Base-by-base conservation (phyloP, 192 early-diverging fungal species). In the Diversispora epigaea region DNA sequence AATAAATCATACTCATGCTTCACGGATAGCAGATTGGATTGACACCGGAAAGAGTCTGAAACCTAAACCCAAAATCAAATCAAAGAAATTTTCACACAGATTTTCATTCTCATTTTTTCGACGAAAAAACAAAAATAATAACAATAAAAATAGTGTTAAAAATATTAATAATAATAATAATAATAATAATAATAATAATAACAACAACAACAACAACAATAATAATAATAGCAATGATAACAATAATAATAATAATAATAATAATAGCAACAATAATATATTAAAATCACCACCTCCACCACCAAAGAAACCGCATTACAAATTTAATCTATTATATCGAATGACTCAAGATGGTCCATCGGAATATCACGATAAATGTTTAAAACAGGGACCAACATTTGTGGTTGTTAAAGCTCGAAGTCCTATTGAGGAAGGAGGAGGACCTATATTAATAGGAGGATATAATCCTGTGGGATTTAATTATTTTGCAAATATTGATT, bases 381-480 rank as follows among this genome's bases (percentile, higher is more conserved):
- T 67, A 11, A 67, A 67, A 41, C 43, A 67, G 22, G 65, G 17
- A 6, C 46, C 65, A 15, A 49, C 65, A 15, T 49, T 67, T 6
- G 65, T 49, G 2, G 11, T 67, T 19, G 19, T 21, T 2, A 67
- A 67, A 67, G 12, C 47, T 19, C 65, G 40, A 25, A 15, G 43
- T 65, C 44, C 19, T 5, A 9, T 2, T 12, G 12, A 47, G 4
- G 15, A 40, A 41, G 17, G 0, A 32, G 17, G 17, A 0, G 17
- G 39, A 47, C 9, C 43, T 22, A 47, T 67, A 25, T 47, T 67
- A 47, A 22, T 67, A 10, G 65, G 43, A 25, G 65, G 65, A 5
- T 67, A 67, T 67, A 67, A 67, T 67, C 65, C 65, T 5, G 19
- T 67, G 2, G 65, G 65, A 47, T 49, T 67, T 49, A 49, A 67